phyloP scores from a whole-genome alignment of 2,329 filamentous ascomycete species.

The Exserohilum rostratum region DNA sequence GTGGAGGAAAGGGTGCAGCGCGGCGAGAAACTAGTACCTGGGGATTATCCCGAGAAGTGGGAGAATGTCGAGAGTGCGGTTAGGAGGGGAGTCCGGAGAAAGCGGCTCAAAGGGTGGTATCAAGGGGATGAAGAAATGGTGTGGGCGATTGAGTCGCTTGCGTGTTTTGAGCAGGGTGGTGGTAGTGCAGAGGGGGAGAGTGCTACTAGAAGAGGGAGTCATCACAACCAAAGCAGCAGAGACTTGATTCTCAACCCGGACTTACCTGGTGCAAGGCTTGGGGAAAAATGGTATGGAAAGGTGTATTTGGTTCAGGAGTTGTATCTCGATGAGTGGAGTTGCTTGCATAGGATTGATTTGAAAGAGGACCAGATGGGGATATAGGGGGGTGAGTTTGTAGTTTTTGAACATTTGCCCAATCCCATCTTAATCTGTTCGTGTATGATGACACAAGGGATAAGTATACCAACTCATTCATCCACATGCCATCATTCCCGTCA shows the following conservation, averaged over 20 bases:
- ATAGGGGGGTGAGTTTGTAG: too few species aligned
- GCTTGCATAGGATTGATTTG: slow-evolving; percentile 39
- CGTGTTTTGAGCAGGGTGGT: slow-evolving; percentile 30
- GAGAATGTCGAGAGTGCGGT: slow-evolving; percentile 21
- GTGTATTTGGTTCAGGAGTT: slow-evolving; percentile 37
- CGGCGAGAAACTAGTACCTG: slow-evolving; percentile 18
- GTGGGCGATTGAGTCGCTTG: slow-evolving; percentile 39
- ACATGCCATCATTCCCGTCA: too few species aligned
- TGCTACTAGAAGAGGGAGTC: too few species aligned
- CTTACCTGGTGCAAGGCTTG: slow-evolving; percentile 37
- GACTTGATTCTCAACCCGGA: slow-evolving; percentile 28
- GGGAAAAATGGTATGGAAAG: slow-evolving; percentile 40
- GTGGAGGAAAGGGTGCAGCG: slow-evolving; percentile 21
- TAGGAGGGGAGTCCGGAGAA: slow-evolving; percentile 31
- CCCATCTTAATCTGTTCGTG: neutral
- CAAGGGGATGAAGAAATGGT: slow-evolving; percentile 32
- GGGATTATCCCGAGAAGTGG: slow-evolving; percentile 23
- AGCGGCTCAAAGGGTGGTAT: slow-evolving; percentile 32
- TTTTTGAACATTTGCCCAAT: neutral
- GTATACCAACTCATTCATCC: too few species aligned
- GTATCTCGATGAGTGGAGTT: slow-evolving; percentile 43
- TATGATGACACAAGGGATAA: too few species aligned
- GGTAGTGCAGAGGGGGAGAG: neutral
- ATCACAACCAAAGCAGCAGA: neutral
- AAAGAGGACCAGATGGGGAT: slow-evolving; percentile 27